Conservation (phyloP, 495 filamentous ascomycete species). For the Jackrogersella minutella region DNA sequence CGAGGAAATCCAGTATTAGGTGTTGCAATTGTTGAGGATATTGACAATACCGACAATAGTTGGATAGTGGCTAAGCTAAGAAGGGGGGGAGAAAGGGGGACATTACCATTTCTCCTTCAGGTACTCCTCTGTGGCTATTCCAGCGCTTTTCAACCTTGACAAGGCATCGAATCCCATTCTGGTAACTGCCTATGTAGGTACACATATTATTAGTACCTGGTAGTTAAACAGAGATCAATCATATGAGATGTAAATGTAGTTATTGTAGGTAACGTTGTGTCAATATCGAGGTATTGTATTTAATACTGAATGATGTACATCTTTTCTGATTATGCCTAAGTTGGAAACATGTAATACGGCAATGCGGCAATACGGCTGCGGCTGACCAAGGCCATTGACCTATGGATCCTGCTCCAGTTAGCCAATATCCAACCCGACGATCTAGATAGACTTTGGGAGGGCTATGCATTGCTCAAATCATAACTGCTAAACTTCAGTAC, state of each 20-base stretch:
- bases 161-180: slow-evolving; percentile 34
- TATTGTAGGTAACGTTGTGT: background rate
- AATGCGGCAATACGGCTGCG: slow-evolving; percentile 4
- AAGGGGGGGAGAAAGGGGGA: background rate
- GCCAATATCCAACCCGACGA: background rate
- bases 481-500: too few species aligned
- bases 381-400: background rate
- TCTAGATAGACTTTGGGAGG: too few species aligned
- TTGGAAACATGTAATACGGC: background rate
- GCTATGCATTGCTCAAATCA: too few species aligned
- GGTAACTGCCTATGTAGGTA: background rate
- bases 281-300: background rate
- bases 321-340: slow-evolving; percentile 20
- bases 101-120: slow-evolving; percentile 37
- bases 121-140: slow-evolving; percentile 24
- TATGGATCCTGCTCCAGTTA: background rate
- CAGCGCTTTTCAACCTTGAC: slow-evolving; percentile 23
- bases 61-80: too few species aligned
- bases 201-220: too few species aligned
- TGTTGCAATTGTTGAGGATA: background rate
- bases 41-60: too few species aligned
- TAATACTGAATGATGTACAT: background rate
- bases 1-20: slow-evolving; percentile 7
- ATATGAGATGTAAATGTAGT: too few species aligned
- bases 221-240: background rate